Evolutionary conservation across 179 eudicot species (phyloP).

Genomic region (Amaranthus tricolor): DNA sequence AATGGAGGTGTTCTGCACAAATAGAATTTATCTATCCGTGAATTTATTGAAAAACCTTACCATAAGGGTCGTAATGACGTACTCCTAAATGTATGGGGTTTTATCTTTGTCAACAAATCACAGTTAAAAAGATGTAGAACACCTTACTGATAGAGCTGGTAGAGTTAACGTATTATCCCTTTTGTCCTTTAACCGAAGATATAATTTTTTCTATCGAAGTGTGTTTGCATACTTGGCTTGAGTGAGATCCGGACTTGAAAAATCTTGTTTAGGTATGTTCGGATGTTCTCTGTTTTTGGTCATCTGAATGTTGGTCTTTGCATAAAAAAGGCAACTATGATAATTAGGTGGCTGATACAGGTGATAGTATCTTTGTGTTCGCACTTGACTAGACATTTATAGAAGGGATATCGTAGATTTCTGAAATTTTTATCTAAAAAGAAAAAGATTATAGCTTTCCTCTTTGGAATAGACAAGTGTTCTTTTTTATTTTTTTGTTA

Average conservation of each 20-base stretch:
- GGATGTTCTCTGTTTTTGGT: not conserved
- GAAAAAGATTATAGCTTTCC: not conserved
- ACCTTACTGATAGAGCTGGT: not conserved
- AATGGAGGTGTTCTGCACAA: not conserved
- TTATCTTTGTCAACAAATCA: not conserved
- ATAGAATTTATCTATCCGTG: not conserved
- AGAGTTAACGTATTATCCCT: not conserved
- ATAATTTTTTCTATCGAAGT: not conserved
- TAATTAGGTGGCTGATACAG: conserved; percentile 12
- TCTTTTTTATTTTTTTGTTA: not conserved
- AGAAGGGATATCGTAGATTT: conserved; percentile 17
- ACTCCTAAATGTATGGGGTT: not conserved
- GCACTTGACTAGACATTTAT: not conserved
- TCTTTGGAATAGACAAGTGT: not conserved
- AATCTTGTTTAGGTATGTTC: not conserved
- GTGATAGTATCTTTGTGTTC: not conserved
- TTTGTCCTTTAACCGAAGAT: not conserved
- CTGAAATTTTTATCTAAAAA: not conserved
- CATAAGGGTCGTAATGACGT: not conserved
- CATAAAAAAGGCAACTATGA: not conserved
- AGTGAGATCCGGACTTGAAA: not conserved
- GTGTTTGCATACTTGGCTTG: not conserved
- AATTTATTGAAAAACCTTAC: not conserved
- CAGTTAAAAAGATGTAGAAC: not conserved
- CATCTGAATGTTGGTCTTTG: not conserved